These are phyloP conservation scores for Gossypium thurberi DNA, from an alignment of 345 rosid species.

Conservation along the genomic window DNA sequence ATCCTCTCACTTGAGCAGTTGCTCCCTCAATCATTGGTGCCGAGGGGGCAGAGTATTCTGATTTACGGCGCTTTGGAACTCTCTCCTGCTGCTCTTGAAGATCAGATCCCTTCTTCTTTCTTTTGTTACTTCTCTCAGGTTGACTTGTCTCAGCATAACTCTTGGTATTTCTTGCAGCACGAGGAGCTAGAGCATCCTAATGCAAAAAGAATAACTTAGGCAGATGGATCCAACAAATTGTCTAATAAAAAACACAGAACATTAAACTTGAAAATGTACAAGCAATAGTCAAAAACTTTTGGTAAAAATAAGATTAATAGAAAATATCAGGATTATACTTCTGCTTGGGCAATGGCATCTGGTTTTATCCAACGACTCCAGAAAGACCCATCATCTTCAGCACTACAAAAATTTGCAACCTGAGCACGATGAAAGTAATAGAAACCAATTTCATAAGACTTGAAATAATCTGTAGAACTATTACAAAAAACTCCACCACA, in stretches of 20 bases:
- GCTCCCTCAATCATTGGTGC: slow-evolving; percentile 89
- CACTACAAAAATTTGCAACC: slow-evolving; percentile 88
- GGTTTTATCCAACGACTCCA: slow-evolving; percentile 99
- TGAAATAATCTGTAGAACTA: neutral
- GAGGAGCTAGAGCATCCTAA: slow-evolving; percentile 90
- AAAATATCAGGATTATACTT: slow-evolving; percentile 42
- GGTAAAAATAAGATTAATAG: slow-evolving; percentile 11
- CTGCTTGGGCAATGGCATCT: slow-evolving; percentile 77
- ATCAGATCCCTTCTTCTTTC: slow-evolving; percentile 83
- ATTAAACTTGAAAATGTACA: neutral
- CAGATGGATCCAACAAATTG: slow-evolving; percentile 4
- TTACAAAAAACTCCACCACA: neutral
- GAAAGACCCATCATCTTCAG: slow-evolving; percentile 75
- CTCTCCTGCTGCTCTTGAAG: slow-evolving; percentile 56
- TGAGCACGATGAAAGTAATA: slow-evolving; percentile 25
- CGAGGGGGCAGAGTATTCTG: slow-evolving; percentile 53
- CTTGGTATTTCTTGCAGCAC: slow-evolving; percentile 89
- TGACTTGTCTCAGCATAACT: slow-evolving; percentile 85
- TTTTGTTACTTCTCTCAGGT: slow-evolving; percentile 66
- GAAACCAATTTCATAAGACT: neutral
- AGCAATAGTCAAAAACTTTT: neutral
- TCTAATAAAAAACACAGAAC: neutral
- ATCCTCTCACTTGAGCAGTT: slow-evolving; percentile 90
- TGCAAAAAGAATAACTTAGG: slow-evolving; percentile 13
- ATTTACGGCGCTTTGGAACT: slow-evolving; percentile 73